These are phyloP conservation scores for Verticillium zaregamsianum DNA, from an alignment of 2,329 filamentous ascomycete genomes.

Conservation along the genomic window DNA sequence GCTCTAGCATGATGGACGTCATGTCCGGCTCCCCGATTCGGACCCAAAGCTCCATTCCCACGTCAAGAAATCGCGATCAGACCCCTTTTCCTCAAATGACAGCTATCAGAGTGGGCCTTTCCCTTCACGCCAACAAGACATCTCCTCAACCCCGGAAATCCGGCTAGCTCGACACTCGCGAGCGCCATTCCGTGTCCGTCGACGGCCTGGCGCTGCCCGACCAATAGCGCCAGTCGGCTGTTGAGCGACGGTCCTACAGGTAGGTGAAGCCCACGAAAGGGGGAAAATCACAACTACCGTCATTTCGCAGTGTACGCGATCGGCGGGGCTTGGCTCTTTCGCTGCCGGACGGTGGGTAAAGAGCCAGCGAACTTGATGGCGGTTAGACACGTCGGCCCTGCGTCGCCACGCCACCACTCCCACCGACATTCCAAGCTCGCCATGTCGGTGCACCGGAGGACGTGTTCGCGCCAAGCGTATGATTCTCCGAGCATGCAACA, in stretches of 20 bases:
- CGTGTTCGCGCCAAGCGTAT: background rate
- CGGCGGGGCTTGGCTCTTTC: background rate
- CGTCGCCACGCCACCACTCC: background rate
- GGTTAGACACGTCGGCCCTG: background rate
- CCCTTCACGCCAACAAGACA: background rate
- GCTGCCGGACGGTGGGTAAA: background rate
- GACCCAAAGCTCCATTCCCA: background rate
- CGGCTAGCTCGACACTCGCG: background rate
- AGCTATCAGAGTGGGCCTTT: background rate
- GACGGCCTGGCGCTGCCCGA: background rate
- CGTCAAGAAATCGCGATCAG: background rate
- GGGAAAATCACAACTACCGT: background rate
- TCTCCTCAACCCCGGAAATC: background rate
- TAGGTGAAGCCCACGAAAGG: background rate
- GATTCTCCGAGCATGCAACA: background rate
- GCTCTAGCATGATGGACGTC: background rate
- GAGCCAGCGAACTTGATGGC: background rate
- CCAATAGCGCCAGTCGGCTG: background rate
- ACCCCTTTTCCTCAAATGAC: background rate
- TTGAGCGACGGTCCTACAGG: background rate
- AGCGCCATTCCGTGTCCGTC: background rate
- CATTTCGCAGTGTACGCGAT: background rate
- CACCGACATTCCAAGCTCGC: background rate
- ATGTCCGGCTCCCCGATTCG: background rate
- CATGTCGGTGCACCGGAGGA: background rate